These are phyloP conservation scores for Nicotiana undulata DNA, from an alignment of 257 asterid species.

Conservation along the genomic window DNA sequence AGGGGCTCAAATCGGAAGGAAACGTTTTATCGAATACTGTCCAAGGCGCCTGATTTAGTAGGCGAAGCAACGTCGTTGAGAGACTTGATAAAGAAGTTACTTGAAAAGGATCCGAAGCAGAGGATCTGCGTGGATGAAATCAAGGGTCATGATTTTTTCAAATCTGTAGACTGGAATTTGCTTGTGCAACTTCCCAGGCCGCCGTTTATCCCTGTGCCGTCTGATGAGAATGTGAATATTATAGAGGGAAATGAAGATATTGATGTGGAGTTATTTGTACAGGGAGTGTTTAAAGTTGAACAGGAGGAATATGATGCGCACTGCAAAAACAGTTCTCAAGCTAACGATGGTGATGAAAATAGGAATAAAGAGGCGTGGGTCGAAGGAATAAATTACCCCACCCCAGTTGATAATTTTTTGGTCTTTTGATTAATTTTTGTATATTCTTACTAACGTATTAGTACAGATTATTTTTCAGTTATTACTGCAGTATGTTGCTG, in stretches of 20 bases:
- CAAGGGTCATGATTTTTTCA: constrained; percentile 57
- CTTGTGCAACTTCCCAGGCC: constrained; percentile 66
- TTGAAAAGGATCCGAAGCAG: constrained; percentile 65
- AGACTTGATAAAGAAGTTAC: constrained; percentile 63
- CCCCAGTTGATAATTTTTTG: constrained; percentile 41
- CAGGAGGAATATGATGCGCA: constrained; percentile 25
- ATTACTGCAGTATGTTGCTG: background rate
- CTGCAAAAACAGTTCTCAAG: background rate
- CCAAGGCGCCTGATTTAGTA: constrained; percentile 45
- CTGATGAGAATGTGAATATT: constrained; percentile 24
- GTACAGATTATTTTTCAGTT: background rate
- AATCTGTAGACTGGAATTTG: constrained; percentile 59
- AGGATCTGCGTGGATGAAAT: constrained; percentile 47
- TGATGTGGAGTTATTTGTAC: constrained; percentile 67
- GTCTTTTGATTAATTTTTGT: constrained; percentile 24
- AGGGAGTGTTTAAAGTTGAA: constrained; percentile 39
- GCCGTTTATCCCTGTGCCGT: constrained; percentile 68
- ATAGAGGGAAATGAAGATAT: constrained; percentile 35
- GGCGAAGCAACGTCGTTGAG: constrained; percentile 82
- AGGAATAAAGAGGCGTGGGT: constrained; percentile 33
- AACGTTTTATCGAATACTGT: constrained; percentile 49
- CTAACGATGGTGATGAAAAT: background rate
- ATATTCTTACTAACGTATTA: background rate
- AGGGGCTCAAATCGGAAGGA: constrained; percentile 65
- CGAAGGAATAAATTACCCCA: constrained; percentile 34